These are phyloP conservation scores for Cutaneotrichosporon spelunceum DNA, from an alignment of 1,284 basidiomycete genomes.

Conservation along the genomic window DNA sequence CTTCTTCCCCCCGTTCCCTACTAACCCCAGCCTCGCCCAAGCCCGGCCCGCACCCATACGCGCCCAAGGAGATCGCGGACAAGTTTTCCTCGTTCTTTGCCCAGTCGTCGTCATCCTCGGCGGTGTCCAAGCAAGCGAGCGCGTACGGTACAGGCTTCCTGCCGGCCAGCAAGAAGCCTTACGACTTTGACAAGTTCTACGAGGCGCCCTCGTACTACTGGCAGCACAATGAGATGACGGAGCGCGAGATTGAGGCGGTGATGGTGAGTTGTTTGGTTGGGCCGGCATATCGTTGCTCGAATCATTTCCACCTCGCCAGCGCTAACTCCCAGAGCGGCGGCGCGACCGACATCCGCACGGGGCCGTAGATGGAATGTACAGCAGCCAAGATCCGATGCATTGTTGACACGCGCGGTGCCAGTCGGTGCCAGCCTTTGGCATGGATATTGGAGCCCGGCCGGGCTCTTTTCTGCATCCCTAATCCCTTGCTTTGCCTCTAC, in stretches of 20 bases:
- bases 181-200: constrained; percentile 67
- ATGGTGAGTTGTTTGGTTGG: constrained; percentile 58
- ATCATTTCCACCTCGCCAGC: neutral
- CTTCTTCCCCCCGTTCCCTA: neutral
- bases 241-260: constrained; percentile 73
- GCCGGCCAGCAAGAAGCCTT: constrained; percentile 39
- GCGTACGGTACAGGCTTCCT: constrained; percentile 24
- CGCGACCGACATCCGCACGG: constrained; percentile 53
- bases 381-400: constrained; percentile 13
- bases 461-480: neutral
- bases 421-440: constrained; percentile 1
- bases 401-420: constrained; percentile 6
- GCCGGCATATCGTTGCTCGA: too few relatives aligned
- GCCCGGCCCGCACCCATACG: constrained; percentile 70
- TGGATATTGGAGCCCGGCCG: neutral
- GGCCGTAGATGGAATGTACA: constrained; percentile 23
- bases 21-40: constrained; percentile 57
- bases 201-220: constrained; percentile 70
- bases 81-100: constrained; percentile 61
- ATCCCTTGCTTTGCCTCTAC: too few relatives aligned
- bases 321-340: constrained; percentile 63
- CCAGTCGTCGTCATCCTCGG: constrained; percentile 45
- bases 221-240: constrained; percentile 61
- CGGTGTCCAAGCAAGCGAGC: constrained; percentile 23
- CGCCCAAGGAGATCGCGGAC: constrained; percentile 66